Evolutionary conservation across 495 filamentous ascomycete species (phyloP).

Genomic region (Penicillium psychrofluorescens): DNA sequence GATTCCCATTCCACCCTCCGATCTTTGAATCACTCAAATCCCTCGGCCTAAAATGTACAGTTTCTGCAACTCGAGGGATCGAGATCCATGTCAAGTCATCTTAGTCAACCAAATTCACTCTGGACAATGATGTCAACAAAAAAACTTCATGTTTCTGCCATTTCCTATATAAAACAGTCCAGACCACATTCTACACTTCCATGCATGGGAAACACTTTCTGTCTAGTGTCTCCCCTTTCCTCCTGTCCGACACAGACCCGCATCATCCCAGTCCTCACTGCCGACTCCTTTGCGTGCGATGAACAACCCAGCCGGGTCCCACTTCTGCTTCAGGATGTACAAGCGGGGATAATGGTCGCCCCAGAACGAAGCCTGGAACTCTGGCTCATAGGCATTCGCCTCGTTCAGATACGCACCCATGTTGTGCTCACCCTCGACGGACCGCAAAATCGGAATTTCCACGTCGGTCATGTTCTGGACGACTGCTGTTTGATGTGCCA

Average conservation of each 20-base stretch:
- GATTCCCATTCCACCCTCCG: too few species aligned
- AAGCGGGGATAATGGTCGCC: slow-evolving; percentile 40
- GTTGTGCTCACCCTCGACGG: slow-evolving; percentile 20
- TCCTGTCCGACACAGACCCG: slow-evolving; percentile 13
- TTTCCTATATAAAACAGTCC: too few species aligned
- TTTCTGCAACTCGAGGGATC: too few species aligned
- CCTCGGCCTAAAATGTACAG: too few species aligned
- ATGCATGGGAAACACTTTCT: too few species aligned
- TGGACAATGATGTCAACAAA: too few species aligned
- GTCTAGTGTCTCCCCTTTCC: not conserved
- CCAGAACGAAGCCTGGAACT: slow-evolving; percentile 43
- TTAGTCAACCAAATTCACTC: too few species aligned
- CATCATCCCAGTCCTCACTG: slow-evolving; percentile 28
- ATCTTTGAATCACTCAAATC: too few species aligned
- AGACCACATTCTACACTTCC: too few species aligned
- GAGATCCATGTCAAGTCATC: too few species aligned
- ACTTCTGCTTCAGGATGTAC: slow-evolving; percentile 33
- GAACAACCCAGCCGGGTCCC: slow-evolving; percentile 22
- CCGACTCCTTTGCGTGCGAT: slow-evolving; percentile 21
- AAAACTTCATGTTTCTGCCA: too few species aligned
- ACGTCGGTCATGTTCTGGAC: slow-evolving; percentile 31
- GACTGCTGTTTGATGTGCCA: slow-evolving; percentile 19
- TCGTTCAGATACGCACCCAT: slow-evolving; percentile 47
- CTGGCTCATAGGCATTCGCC: slow-evolving; percentile 36
- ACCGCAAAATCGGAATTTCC: slow-evolving; percentile 33